Conservation (phyloP, 2,329 filamentous ascomycete species). For the Monilinia fructigena region DNA sequence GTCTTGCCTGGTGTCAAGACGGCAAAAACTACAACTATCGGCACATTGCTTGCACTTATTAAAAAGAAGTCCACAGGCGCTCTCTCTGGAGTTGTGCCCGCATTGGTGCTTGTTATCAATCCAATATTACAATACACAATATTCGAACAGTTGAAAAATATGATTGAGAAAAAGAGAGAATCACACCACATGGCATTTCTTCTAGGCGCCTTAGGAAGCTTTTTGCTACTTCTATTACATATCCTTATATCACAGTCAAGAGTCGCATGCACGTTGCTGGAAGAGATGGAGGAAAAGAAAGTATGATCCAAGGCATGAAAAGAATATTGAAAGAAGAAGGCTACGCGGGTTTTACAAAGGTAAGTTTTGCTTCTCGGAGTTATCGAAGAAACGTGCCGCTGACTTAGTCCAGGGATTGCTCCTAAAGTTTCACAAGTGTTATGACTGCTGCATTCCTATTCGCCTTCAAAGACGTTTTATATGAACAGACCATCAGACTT, state of each 20-base stretch:
- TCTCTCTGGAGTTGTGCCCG: slow-evolving; percentile 89
- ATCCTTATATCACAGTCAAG: slow-evolving; percentile 99
- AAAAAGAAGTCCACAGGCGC: slow-evolving; percentile 75
- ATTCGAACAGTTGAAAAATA: slow-evolving; percentile 96
- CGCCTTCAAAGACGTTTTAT: slow-evolving; percentile 96
- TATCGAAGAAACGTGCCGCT: slow-evolving; percentile 23
- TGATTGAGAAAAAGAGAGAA: slow-evolving; percentile 70
- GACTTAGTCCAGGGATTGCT: slow-evolving; percentile 67
- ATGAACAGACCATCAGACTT: slow-evolving; percentile 73
- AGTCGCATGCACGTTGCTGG: slow-evolving; percentile 92
- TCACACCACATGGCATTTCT: slow-evolving; percentile 92
- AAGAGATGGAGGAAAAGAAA: slow-evolving; percentile 73
- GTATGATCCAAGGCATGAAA: slow-evolving; percentile 73
- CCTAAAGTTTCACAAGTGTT: slow-evolving; percentile 97
- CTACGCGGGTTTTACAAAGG: slow-evolving; percentile 88
- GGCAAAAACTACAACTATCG: slow-evolving; percentile 68
- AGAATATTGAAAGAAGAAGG: slow-evolving; percentile 85
- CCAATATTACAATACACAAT: slow-evolving; percentile 98
- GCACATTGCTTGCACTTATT: slow-evolving; percentile 77
- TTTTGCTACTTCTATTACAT: slow-evolving; percentile 88
- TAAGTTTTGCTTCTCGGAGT: slow-evolving; percentile 44
- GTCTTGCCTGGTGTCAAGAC: slow-evolving; percentile 45
- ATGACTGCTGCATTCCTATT: slow-evolving; percentile 95
- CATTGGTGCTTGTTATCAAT: slow-evolving; percentile 92
- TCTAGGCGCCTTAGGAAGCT: slow-evolving; percentile 89